Evolutionary conservation across 352 stramenopile species (phyloP).

Genomic region (Globisporangium sylvaticum): DNA sequence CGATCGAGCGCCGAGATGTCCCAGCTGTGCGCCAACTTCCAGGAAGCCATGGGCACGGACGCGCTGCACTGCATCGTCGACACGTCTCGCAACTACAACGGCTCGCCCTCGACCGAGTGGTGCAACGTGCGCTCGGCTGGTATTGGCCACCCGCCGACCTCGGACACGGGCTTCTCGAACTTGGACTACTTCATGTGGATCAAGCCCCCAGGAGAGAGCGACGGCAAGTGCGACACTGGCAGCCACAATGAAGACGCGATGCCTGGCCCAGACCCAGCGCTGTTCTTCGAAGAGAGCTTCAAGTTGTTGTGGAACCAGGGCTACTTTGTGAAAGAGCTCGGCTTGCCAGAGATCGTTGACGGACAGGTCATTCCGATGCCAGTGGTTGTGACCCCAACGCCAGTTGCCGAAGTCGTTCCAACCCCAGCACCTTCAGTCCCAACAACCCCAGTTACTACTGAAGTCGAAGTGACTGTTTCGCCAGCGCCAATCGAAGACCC

Average conservation of each 20-base stretch:
- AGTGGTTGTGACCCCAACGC: not conserved
- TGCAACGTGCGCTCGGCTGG: conserved; percentile 57
- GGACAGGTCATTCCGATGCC: no score
- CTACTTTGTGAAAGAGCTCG: conserved; percentile 38
- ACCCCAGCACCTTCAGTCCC: no score
- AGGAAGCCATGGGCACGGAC: conserved; percentile 33
- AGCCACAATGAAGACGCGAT: conserved; percentile 14
- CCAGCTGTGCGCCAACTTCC: conserved; percentile 48
- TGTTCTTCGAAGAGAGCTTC: conserved; percentile 57
- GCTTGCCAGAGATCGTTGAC: not conserved
- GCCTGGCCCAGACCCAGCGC: conserved; percentile 24
- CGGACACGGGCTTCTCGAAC: conserved; percentile 36
- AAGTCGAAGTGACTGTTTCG: no score
- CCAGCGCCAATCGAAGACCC: no score
- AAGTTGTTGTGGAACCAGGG: conserved; percentile 60
- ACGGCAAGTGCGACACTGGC: conserved; percentile 44
- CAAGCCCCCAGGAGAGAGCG: conserved; percentile 59
- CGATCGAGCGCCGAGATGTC: conserved; percentile 39
- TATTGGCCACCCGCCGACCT: conserved; percentile 49
- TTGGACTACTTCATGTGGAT: conserved; percentile 72
- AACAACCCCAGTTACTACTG: no score
- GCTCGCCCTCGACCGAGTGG: conserved; percentile 34
- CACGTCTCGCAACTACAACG: conserved; percentile 50
- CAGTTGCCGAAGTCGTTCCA: not conserved
- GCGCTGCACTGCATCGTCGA: conserved; percentile 57